Evolutionary conservation across 1,284 basidiomycete species (phyloP), one percentile per base, ranked within the genome.

Genomic region (Ceratobasidium sp.): DNA sequence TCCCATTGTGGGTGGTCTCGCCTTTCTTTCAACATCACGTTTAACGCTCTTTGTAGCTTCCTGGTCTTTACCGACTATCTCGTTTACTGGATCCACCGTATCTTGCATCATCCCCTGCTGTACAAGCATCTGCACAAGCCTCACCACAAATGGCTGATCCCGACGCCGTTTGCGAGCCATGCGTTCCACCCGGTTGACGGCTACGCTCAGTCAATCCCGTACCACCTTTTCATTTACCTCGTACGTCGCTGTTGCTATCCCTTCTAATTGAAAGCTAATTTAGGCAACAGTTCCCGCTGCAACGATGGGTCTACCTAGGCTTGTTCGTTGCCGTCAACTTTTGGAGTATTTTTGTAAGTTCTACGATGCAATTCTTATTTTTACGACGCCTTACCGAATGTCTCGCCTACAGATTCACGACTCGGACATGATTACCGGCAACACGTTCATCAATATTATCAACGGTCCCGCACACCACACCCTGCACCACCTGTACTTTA

Each of bases 391-490:
- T 60, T 25, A n/a, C 56, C 25, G 21, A 16, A 16, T 23, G 76
- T 21, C 59, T 69, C 28, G 8, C 9, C 9, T 25, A 42, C 12
- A 93, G 92, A 99, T 99, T 77, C 96, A 99, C 81, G 96, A 99
- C 81, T 96, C 94, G n/a, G 97, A 99, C 83, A 98, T 99, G 95
- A 90, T 98, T 79, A 93, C 92, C 58, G 95, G 92, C n/a, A 91
- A 94, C 79, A 84, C 90, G 7, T 85, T 97, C 1, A 96, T 98
- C 81, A 89, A 86, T 78, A 82, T 95, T 80, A 96, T 99, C 83
- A 99, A 99, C 81, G 95, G 95, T 14, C 97, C 96, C 2, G 94
- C 96, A 3, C 96, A 99, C 79, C 96, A 99, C 81, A 98, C 96
- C 0, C 84, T 98, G 54, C 96, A 98, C 80, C 96, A 98, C 79